These are phyloP conservation scores for Sclerotinia trifoliorum DNA, from an alignment of 2,329 filamentous ascomycete genomes.

Conservation along the genomic window DNA sequence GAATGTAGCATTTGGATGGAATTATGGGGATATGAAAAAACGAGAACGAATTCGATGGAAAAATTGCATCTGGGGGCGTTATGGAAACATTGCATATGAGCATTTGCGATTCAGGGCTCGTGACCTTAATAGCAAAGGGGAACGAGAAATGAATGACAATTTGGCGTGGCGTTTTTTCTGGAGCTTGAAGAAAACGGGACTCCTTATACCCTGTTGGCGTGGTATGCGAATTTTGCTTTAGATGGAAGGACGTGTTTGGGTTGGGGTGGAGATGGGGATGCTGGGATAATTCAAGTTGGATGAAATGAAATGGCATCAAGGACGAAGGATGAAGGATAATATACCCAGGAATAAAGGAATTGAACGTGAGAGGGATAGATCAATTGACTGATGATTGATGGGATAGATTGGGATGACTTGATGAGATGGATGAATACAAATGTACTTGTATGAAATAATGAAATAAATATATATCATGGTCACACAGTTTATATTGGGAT, in stretches of 20 bases:
- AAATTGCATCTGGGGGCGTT: neutral
- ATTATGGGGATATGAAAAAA: neutral
- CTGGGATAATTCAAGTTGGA: neutral
- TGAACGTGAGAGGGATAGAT: neutral
- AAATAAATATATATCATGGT: no score
- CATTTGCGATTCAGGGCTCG: neutral
- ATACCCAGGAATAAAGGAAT: neutral
- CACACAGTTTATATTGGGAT: no score
- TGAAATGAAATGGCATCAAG: neutral
- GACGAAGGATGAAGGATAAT: neutral
- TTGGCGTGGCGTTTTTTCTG: neutral
- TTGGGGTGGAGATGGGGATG: neutral
- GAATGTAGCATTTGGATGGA: neutral
- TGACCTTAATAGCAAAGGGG: neutral
- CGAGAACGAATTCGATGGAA: neutral
- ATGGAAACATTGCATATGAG: neutral
- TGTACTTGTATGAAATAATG: no score
- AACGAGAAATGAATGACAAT: neutral
- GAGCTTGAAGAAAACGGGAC: neutral
- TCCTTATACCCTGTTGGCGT: neutral
- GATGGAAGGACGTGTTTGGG: neutral
- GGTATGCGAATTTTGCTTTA: neutral
- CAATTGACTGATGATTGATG: neutral
- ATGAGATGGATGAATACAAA: neutral
- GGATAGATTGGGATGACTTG: neutral